Conservation (phyloP, 2,329 filamentous ascomycete species). For the Taxawa tesnikishii region DNA sequence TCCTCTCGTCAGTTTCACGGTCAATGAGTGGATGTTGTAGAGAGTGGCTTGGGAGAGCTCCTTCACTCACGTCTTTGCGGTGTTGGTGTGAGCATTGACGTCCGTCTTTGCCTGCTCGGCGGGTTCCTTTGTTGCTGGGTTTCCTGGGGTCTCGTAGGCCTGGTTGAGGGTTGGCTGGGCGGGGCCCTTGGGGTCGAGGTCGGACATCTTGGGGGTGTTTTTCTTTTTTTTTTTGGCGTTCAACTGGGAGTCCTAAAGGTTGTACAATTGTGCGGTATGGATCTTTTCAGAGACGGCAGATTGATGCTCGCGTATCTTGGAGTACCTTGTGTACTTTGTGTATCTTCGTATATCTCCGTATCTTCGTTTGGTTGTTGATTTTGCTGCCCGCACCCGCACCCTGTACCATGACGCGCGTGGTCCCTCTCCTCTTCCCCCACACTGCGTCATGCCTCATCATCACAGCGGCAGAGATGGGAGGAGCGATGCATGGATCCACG, state of each 20-base stretch:
- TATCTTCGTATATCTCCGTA: too few relatives aligned
- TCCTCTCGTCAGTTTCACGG: neutral
- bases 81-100: slow-evolving; percentile 21
- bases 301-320: slow-evolving; percentile 1
- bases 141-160: slow-evolving; percentile 34
- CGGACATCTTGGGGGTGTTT: slow-evolving; percentile 20
- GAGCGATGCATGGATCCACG: too few relatives aligned
- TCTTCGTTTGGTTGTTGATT: too few relatives aligned
- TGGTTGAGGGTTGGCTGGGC: slow-evolving; percentile 31
- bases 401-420: too few relatives aligned
- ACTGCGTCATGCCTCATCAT: too few relatives aligned
- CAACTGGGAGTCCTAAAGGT: neutral
- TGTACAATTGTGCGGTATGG: neutral
- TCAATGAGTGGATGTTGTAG: neutral
- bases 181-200: slow-evolving; percentile 25
- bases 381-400: too few relatives aligned
- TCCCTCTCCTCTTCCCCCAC: too few relatives aligned
- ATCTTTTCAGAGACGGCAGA: neutral
- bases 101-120: slow-evolving; percentile 22
- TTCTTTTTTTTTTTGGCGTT: neutral
- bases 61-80: slow-evolving; percentile 7
- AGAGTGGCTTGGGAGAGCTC: neutral
- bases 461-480: too few relatives aligned
- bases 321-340: too few relatives aligned
- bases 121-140: slow-evolving; percentile 30